Evolutionary conservation across 2,329 filamentous ascomycete genomes (phyloP), one percentile per base, ranked within the genome.

Genomic region (Coniochaeta pulveracea): DNA sequence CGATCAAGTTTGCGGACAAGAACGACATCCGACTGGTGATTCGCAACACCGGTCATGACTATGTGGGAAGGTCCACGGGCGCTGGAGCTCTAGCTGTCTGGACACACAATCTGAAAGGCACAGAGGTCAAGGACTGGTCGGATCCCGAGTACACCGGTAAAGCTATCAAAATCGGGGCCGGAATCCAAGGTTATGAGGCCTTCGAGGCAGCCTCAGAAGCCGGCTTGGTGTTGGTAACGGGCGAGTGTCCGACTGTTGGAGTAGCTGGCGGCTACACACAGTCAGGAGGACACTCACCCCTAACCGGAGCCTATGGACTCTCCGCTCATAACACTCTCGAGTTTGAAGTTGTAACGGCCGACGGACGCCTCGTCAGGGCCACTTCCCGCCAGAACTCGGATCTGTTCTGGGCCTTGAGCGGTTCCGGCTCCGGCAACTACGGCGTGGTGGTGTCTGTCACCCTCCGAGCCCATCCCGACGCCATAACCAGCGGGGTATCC

Each of bases 271-370:
- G 69, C 1, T 75, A 66, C 48, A 57, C 58, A 5, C 63, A 65
- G 38, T 62, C 59, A 3, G 69, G 64, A 5, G 69, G 70, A 0
- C 69, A 74, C 42, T 60, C 57, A 4, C 51, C 56, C 2, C 49
- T 72, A 7, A 51, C 53, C 3, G 66, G 64, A 1, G 53, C 46
- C 6, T 60, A 60, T 26, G 69, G 69, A 1, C 50, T 74, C 2
- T 69, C 53, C 1, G 65, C 64, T 0, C 69, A 73, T 40, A 65
- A 73, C 39, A 60, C 61, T 0, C 50, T 74, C 6, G 57, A 63
- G 26, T 54, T 60, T 38, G 54, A 65, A 14, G 61, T 67, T 0
- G 56, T 73, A 1, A 66, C 63, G 5, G 65, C 60, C 0, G 48
- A 55, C 26, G 69, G 70, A 2, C 36, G 50, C 3, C 45, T 63